Evolutionary conservation across 2,329 filamentous ascomycete genomes (phyloP), one percentile per base, ranked within the genome.

Genomic region (Phialophora chinensis): DNA sequence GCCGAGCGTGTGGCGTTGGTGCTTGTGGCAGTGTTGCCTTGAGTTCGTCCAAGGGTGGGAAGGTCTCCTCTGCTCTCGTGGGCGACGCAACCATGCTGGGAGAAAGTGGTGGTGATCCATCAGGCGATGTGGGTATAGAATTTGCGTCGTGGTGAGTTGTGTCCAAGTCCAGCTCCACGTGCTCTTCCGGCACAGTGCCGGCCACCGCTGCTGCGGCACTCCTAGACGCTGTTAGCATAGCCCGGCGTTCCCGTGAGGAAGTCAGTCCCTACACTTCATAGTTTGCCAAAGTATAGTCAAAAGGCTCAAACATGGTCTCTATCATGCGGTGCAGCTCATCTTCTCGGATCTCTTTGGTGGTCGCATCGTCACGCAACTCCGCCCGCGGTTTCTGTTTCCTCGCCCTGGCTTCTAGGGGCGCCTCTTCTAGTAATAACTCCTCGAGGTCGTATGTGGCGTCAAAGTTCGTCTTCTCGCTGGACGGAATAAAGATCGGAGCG

Each of bases 371-470:
- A 78, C 95, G 94, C 75, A 99, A 82, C 71, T 91, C 90, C 71
- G 96, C 93, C 69, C 95, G 86, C 1, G 95, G 95, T 78, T 98
- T 97, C 78, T 98, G 95, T 75, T 94, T 89, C 72, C 95, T 87
- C 59, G 95, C 93, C 74, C 95, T 86, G 63, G 95, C 95, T 79
- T 99, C 95, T 4, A 99, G 81, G 0, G 95, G 95, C 12, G 95
- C 95, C 77, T 99, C 95, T 78, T 99, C 95, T 53, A 99, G 80
- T 1, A 99, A 81, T 23, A 99, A 79, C 77, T 99, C 95, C 76
- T 99, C 95, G 59, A 99, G 81, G 78, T 99, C 95, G 76, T 99
- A 98, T 0, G 95, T 99, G 4, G 95, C 95, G 78, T 99, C 95
- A 72, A 99, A 99, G 77, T 99, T 99, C 3, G 95, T 98, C 85